Evolutionary conservation across 2,329 filamentous ascomycete species (phyloP).

Genomic region (Paracoccidioides brasiliensis): DNA sequence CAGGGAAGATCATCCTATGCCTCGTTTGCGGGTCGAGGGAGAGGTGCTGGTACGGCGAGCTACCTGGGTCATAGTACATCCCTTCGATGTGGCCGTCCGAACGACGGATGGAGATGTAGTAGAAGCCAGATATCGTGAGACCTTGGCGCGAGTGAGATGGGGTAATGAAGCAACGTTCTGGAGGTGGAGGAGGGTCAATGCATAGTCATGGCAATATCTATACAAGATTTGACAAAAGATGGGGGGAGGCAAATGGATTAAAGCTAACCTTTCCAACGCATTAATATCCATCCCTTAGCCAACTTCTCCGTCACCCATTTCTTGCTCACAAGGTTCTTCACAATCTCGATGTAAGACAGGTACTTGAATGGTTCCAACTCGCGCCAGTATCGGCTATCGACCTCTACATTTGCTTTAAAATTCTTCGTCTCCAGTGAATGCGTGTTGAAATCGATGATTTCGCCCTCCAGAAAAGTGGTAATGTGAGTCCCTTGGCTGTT

Average conservation of each 20-base stretch:
- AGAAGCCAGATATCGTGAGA: constrained; percentile 39
- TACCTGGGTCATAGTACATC: constrained; percentile 38
- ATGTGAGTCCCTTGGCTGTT: constrained; percentile 37
- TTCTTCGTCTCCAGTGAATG: constrained; percentile 37
- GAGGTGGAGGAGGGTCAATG: background rate
- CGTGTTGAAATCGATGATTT: constrained; percentile 51
- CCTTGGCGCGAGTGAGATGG: constrained; percentile 34
- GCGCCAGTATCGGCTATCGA: constrained; percentile 38
- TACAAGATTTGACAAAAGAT: background rate
- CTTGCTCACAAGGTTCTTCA: constrained; percentile 32
- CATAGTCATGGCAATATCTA: background rate
- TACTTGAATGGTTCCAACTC: constrained; percentile 36
- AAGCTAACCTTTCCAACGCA: constrained; percentile 38
- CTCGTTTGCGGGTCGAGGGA: constrained; percentile 28
- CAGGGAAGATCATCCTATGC: constrained; percentile 28
- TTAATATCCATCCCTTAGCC: constrained; percentile 35
- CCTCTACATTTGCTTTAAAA: constrained; percentile 33
- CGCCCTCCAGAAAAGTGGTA: constrained; percentile 47
- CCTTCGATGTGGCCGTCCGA: constrained; percentile 35
- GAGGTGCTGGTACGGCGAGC: constrained; percentile 37
- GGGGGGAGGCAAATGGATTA: background rate
- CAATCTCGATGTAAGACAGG: constrained; percentile 31
- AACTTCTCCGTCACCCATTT: constrained; percentile 32
- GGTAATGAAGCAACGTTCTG: constrained; percentile 38
- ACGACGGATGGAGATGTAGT: constrained; percentile 36